Evolutionary conservation across 2,329 filamentous ascomycete species (phyloP).

Genomic region (Nemania diffusa): DNA sequence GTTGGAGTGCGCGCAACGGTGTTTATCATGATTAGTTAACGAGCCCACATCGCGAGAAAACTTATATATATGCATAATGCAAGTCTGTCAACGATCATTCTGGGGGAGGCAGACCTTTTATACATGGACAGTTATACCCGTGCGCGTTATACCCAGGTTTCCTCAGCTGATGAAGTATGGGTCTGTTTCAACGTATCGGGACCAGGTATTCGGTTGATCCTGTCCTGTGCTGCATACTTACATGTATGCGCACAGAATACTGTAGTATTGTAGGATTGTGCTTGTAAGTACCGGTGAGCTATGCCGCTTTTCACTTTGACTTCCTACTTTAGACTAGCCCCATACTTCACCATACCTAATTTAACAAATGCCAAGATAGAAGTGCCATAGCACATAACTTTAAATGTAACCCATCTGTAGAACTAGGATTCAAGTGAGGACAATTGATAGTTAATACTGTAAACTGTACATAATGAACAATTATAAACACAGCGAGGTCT

Average conservation of each 20-base stretch:
- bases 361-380: not conserved
- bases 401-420: too few species aligned
- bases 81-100: not conserved
- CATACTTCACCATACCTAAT: not conserved
- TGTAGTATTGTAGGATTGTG: too few species aligned
- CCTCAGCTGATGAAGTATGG: conserved; percentile 10
- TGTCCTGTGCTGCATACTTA: not conserved
- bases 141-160: not conserved
- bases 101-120: conserved; percentile 1
- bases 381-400: not conserved
- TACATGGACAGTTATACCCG: not conserved
- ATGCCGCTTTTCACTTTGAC: not conserved
- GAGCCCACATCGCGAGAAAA: not conserved
- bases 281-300: not conserved
- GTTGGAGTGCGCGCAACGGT: not conserved
- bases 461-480: too few species aligned
- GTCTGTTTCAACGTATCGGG: conserved; percentile 12
- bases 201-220: conserved; percentile 3
- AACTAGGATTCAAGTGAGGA: too few species aligned
- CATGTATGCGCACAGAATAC: too few species aligned
- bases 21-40: not conserved
- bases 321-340: not conserved
- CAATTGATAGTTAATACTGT: too few species aligned
- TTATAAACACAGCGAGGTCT: too few species aligned
- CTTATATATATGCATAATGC: too few species aligned